Base-by-base conservation (phyloP, 2,329 filamentous ascomycete genomes). In the Lasiodiplodia theobromae region DNA sequence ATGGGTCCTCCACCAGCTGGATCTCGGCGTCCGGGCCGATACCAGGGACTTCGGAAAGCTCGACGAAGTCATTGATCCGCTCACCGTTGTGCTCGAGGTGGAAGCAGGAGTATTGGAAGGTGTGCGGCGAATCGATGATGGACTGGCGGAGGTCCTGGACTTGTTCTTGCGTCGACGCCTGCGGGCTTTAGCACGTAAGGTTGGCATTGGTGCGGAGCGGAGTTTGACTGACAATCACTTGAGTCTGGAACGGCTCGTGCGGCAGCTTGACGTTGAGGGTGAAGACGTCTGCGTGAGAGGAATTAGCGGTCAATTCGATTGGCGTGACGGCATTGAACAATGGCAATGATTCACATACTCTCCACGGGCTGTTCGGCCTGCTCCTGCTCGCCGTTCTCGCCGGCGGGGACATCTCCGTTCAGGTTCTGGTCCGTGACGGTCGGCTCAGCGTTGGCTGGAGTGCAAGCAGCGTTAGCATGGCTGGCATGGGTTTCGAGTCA, bases 101-200 rank as follows among this genome's bases (percentile, higher is more conserved):
- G 85, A 99, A 99, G 86, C 96, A 99, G 66, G 96, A 97, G 84
- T 97, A 97, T 81, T 97, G 94, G 83, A 97, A 96, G 64, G 95
- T 96, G 70, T 91, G 87, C 5, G 96, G 96, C 62, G 94, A 87
- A 82, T 99, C 96, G 82, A 97, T 94, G 78, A 99, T 92, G 71
- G 94, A 95, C 82, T 98, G 96, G 73, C 96, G 92, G 74, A 99
- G 90, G 85, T 99, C 96, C 82, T 98, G 96, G 70, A 98, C 91
- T 80, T 97, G 95, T 83, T 99, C 96, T 85, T 97, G 92, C 72
- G 91, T 91, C 52, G 93, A 95, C 68, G 97, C 92, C 92, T 96
- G 75, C 38, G 70, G 68, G 68, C 66, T 69, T 71, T 81, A 69
- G 79, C 74, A 68, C 66, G 69, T 47, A 21, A 21, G 63, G 23